Conservation (phyloP, 2,329 filamentous ascomycete genomes). For the Fusarium illudens region DNA sequence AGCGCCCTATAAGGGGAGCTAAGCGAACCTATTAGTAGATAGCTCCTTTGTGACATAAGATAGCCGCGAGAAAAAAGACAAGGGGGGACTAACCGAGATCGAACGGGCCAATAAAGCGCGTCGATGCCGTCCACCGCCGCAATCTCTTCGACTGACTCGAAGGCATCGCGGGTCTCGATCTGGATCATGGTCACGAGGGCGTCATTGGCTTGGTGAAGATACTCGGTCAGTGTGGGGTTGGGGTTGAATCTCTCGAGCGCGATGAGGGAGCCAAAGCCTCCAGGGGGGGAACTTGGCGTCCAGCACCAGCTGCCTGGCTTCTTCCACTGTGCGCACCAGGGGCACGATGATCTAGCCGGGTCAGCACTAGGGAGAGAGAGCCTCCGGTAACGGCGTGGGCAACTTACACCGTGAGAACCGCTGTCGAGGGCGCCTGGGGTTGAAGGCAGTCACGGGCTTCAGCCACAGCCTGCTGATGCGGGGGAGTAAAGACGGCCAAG, state of each 20-base stretch:
- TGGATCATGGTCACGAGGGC: constrained; percentile 68
- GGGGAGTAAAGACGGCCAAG: not conserved
- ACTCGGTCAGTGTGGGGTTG: constrained; percentile 53
- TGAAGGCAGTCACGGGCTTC: not conserved
- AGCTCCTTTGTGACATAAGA: too few relatives aligned
- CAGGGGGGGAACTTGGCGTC: constrained; percentile 58
- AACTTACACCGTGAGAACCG: constrained; percentile 53
- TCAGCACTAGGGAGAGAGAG: not conserved
- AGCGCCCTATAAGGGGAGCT: too few relatives aligned
- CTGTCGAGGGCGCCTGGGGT: constrained; percentile 53
- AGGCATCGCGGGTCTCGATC: constrained; percentile 70
- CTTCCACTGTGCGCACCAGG: constrained; percentile 51
- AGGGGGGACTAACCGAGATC: constrained; percentile 57
- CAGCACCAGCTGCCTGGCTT: constrained; percentile 54
- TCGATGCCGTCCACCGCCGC: constrained; percentile 67
- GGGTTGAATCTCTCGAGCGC: constrained; percentile 51
- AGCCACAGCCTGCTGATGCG: not conserved
- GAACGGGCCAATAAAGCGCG: constrained; percentile 70
- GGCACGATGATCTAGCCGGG: constrained; percentile 53
- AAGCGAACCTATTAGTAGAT: too few relatives aligned
- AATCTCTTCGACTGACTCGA: constrained; percentile 67
- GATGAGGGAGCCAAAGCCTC: constrained; percentile 58
- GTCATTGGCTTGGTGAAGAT: constrained; percentile 57
- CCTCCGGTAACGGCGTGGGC: not conserved
- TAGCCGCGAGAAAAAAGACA: not conserved